Evolutionary conservation across 192 early-diverging fungal genomes (phyloP).

Genomic region (Gigaspora rosea): DNA sequence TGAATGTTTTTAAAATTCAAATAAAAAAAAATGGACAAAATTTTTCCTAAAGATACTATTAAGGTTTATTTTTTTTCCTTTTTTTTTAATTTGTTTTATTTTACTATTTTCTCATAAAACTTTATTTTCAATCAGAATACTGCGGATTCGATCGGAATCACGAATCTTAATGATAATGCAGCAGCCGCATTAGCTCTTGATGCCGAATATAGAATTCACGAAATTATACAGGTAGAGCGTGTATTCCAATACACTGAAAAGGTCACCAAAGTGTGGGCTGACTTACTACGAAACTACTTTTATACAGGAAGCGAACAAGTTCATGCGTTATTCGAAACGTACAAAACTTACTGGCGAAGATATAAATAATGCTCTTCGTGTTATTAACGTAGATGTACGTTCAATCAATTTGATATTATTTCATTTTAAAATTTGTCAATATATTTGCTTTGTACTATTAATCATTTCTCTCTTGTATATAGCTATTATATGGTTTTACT

Average conservation of each 20-base stretch:
- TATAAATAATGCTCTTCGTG: constrained; percentile 86
- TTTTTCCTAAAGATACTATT: constrained; percentile 61
- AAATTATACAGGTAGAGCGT: constrained; percentile 73
- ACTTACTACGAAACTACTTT: constrained; percentile 1
- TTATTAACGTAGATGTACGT: constrained; percentile 87
- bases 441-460: neutral
- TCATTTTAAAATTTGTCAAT: neutral
- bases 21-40: constrained; percentile 24
- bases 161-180: constrained; percentile 85
- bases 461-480: neutral
- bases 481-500: constrained; percentile 92
- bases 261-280: constrained; percentile 15
- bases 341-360: constrained; percentile 81
- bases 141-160: constrained; percentile 81
- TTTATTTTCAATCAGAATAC: constrained; percentile 62
- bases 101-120: neutral
- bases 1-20: too few relatives aligned
- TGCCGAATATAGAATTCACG: constrained; percentile 93
- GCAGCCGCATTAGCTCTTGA: constrained; percentile 83
- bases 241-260: neutral
- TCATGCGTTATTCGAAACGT: constrained; percentile 93
- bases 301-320: constrained; percentile 86
- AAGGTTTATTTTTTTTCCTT: constrained; percentile 38
- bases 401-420: neutral
- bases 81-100: too few relatives aligned